Evolutionary conservation across 164 flowering plant species (phyloP), one percentile per base, ranked within the genome.

Genomic region (Buxus sempervirens): DNA sequence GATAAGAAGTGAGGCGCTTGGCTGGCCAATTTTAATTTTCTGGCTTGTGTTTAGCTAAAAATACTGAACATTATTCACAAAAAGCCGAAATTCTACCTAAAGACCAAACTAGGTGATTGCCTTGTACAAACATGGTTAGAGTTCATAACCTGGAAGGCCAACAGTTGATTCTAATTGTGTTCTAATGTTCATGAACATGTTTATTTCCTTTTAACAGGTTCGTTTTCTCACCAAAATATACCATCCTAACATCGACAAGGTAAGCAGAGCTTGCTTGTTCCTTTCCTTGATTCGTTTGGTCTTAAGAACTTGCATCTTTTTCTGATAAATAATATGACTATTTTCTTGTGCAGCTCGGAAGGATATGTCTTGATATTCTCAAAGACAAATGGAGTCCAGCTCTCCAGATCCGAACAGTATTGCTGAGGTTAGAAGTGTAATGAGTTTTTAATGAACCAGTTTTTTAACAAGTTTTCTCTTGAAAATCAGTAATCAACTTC

Each of bases 341-440:
- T 48, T 14, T 65, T 32, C 38, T 62, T 16, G 32, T 86, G 80
- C 76, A 94, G 98, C 97, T 94, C 76, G 98, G 98, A 73, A 85
- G 98, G 75, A 94, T 94, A 76, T 94, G 98, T 74, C 95, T 94
- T 42, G 98, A 94, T 72, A 94, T 94, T 74, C 86, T 94, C 60
- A 94, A 94, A 78, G 97, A 94, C 79, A 94, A 94, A 71, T 94
- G 98, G 98, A 94, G 98, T 73, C 97, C 98, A 51, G 98, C 97
- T 57, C 96, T 94, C 60, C 98, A 94, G 80, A 94, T 94, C 36
- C 85, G 98, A 65, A 94, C 98, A 22, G 98, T 94, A 49, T 83
- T 94, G 45, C 80, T 94, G 78, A 94, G 98, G 98, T 90, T 13
- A 62, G 57, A 58, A 19, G n/a, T 24, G 7, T 56, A 7, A 45